These are phyloP conservation scores for Penicillium parvum DNA, from an alignment of 495 filamentous ascomycete species.

Conservation along the genomic window DNA sequence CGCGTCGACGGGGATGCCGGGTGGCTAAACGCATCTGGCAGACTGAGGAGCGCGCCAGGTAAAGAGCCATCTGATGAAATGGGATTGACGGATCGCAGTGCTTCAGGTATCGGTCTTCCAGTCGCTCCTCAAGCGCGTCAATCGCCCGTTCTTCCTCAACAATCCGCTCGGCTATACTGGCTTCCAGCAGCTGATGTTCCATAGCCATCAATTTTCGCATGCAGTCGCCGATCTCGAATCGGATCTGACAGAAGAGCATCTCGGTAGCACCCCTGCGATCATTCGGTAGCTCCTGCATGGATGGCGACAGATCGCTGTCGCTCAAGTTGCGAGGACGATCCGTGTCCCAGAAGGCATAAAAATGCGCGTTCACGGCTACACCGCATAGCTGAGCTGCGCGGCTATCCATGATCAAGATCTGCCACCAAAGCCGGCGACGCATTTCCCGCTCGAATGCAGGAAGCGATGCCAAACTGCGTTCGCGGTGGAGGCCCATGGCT, in stretches of 20 bases:
- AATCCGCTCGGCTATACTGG: slow-evolving; percentile 38
- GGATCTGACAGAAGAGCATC: slow-evolving; percentile 63
- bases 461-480: slow-evolving; percentile 32
- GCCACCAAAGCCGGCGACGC: slow-evolving; percentile 41
- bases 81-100: slow-evolving; percentile 59
- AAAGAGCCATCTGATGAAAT: slow-evolving; percentile 52
- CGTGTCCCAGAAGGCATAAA: no score
- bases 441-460: slow-evolving; percentile 44
- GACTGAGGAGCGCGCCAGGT: slow-evolving; percentile 38
- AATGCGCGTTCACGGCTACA: slow-evolving; percentile 12
- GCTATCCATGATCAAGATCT: slow-evolving; percentile 31
- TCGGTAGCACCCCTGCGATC: slow-evolving; percentile 58
- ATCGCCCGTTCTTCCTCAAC: slow-evolving; percentile 47
- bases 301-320: slow-evolving; percentile 55
- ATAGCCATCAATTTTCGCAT: slow-evolving; percentile 33
- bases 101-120: slow-evolving; percentile 45
- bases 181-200: slow-evolving; percentile 26
- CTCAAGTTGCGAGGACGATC: slow-evolving; percentile 49
- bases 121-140: slow-evolving; percentile 28
- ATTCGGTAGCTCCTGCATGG: slow-evolving; percentile 49
- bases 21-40: slow-evolving; percentile 32
- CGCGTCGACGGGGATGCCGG: slow-evolving; percentile 43
- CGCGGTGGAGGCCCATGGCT: slow-evolving; percentile 43
- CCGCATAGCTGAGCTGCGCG: slow-evolving; percentile 34
- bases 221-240: slow-evolving; percentile 41